These are phyloP conservation scores for Beauveria asiatica DNA, from an alignment of 2,329 filamentous ascomycete genomes.

Conservation along the genomic window DNA sequence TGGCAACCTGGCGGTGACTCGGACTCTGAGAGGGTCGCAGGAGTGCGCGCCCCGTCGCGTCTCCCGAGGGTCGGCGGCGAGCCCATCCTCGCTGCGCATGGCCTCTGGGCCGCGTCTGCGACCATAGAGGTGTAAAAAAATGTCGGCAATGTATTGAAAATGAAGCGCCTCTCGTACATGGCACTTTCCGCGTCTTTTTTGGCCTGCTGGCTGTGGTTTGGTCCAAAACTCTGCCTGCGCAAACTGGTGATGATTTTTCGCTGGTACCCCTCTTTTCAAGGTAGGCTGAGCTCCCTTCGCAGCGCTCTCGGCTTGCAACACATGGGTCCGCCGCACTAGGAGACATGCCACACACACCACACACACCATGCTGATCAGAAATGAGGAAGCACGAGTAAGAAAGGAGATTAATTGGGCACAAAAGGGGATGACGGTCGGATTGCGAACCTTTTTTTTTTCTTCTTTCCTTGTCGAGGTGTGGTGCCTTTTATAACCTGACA, in stretches of 20 bases:
- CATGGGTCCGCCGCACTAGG: constrained; percentile 5
- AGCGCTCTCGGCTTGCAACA: background rate
- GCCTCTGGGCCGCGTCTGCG: background rate
- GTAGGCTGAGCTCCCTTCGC: background rate
- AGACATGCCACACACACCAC: constrained; percentile 5
- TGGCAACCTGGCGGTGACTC: constrained; percentile 30
- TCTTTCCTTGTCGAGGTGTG: too few species aligned
- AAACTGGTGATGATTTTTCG: constrained; percentile 8
- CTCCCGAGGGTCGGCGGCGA: constrained; percentile 32
- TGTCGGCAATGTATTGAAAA: constrained; percentile 11
- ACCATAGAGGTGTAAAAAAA: constrained; percentile 21
- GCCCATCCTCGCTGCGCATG: constrained; percentile 25
- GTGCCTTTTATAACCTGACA: background rate
- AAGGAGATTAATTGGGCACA: constrained; percentile 4
- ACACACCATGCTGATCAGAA: constrained; percentile 6
- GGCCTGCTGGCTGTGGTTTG: constrained; percentile 16
- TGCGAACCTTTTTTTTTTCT: background rate
- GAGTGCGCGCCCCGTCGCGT: constrained; percentile 35
- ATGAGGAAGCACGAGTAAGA: constrained; percentile 8
- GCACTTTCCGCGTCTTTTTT: constrained; percentile 18
- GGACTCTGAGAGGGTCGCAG: constrained; percentile 25
- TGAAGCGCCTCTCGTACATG: background rate
- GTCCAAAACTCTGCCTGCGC: constrained; percentile 4
- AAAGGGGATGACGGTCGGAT: background rate
- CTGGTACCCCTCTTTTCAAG: constrained; percentile 3